A percentile compares a stretch with the other conserved stretches of the same genome.
Evolutionary conservation across 2,329 filamentous ascomycete species (phyloP).

Genomic region (Fusarium beomiforme): DNA sequence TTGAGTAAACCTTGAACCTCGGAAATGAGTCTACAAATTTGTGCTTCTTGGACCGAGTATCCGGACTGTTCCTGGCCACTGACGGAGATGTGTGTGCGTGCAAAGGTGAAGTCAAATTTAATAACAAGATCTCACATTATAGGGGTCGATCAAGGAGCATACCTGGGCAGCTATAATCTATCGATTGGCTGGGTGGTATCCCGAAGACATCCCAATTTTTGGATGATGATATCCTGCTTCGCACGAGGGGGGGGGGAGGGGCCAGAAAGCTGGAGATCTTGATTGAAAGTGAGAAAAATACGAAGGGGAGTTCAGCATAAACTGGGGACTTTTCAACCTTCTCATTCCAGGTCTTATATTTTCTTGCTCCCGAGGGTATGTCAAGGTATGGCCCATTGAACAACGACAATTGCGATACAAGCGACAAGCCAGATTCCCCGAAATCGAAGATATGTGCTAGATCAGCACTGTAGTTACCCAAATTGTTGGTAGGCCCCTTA

Average conservation of each 20-base stretch:
- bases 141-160: neutral
- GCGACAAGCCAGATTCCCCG: constrained; percentile 13
- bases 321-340: no score
- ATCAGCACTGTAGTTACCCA: neutral
- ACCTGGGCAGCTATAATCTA: neutral
- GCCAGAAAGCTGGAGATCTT: no score
- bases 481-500: neutral
- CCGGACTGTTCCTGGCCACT: neutral
- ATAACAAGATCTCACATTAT: constrained; percentile 1
- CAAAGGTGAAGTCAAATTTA: neutral
- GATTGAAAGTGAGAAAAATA: no score
- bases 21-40: neutral
- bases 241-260: no score
- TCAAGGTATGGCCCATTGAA: neutral
- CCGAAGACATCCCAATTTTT: constrained; percentile 1
- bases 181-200: constrained; percentile 3
- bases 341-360: no score
- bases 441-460: constrained; percentile 6
- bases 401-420: neutral
- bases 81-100: neutral
- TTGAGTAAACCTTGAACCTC: neutral
- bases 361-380: no score
- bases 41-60: neutral
- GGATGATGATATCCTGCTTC: neutral
- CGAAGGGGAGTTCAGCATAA: no score